Percentiles rank a stretch among this genome's conserved stretches.
phyloP scores from a whole-genome alignment of 176 grass and related monocot genomes.

The Olyra latifolia region DNA sequence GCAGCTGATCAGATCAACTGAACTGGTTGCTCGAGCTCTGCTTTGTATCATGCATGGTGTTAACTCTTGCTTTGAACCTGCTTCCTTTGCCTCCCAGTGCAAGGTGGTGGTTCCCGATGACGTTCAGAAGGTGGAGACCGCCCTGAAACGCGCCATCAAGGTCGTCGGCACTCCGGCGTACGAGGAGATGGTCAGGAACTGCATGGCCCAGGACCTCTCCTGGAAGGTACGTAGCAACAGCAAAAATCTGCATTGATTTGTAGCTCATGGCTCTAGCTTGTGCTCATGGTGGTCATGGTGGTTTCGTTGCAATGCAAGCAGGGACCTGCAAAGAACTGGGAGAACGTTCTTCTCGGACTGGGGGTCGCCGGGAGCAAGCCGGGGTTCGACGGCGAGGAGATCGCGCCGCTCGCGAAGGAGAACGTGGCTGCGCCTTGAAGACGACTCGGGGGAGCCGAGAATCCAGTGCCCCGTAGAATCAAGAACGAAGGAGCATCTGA shows the following conservation, averaged over 20 bases:
- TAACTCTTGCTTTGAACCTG: background rate
- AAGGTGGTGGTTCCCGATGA: slow-evolving; percentile 55
- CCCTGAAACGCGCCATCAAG: slow-evolving; percentile 65
- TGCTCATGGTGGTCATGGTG: background rate
- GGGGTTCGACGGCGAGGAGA: slow-evolving; percentile 74
- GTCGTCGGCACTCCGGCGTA: slow-evolving; percentile 60
- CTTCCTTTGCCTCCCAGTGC: slow-evolving; percentile 46
- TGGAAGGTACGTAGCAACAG: slow-evolving; percentile 71
- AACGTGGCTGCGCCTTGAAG: slow-evolving; percentile 85
- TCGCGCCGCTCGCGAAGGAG: slow-evolving; percentile 76
- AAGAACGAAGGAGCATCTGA: background rate
- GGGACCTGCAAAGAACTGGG: slow-evolving; percentile 90
- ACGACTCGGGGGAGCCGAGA: too few relatives aligned
- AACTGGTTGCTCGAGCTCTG: background rate
- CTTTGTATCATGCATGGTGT: background rate
- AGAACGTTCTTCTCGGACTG: slow-evolving; percentile 57
- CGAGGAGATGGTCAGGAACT: slow-evolving; percentile 77
- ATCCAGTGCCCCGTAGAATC: background rate
- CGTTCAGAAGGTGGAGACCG: slow-evolving; percentile 61
- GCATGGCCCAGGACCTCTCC: slow-evolving; percentile 89
- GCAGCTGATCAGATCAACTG: background rate
- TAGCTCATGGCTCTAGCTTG: background rate
- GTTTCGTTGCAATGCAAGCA: slow-evolving; percentile 5
- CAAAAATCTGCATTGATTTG: too few relatives aligned
- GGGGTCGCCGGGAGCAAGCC: slow-evolving; percentile 56